Base-by-base conservation (phyloP, 352 stramenopile species). In the Phytopythium montanum region DNA sequence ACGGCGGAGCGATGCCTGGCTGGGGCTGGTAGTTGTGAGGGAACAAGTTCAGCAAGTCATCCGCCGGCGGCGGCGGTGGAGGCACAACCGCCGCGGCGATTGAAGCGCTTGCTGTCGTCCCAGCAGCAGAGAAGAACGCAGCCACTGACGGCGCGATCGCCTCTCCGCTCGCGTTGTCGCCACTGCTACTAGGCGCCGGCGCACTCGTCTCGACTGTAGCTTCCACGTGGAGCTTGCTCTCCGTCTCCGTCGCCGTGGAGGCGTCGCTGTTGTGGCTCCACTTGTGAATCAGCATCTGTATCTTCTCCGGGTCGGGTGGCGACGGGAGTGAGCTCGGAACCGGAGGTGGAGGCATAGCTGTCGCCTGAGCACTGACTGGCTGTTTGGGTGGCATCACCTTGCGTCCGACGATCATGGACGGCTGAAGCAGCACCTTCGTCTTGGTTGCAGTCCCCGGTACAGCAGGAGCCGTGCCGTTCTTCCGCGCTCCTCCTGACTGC, bases 231-330 rank as follows among this genome's bases (percentile, higher is more conserved):
- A 9, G 25, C 45, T 53, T 25, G 50, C 3, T 56, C 21, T 29
- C 10, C 25, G 3, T 44, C 49, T 53, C 66, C 21, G 51, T 28
- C 25, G 49, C 33, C 14, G 61, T 55, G 42, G 63, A 48, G 62
- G 59, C 62, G 29, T 69, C 59, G 12, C 64, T 71, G 26, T 77
- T 68, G 29, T 69, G 62, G 31, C 64, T 81, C 81, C 81, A 91
- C 58, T 89, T 91, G 34, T 69, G 62, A 45, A 91, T 72, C 13
- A 91, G 54, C 56, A 75, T 66, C 45, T 87, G 68, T 36, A 89
- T 89, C 68, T 91, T 85, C 16, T 75, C 66, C 3, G 73, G 69
- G 54, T 84, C 69, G 36, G 78, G 78, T 29, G 72, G 73, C 14
- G 61, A 31, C n/a, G 75, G 75, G 33, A 76, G 57, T 3, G 63